Base-by-base conservation (phyloP, 2,329 filamentous ascomycete genomes). In the Cercospora sesami region DNA sequence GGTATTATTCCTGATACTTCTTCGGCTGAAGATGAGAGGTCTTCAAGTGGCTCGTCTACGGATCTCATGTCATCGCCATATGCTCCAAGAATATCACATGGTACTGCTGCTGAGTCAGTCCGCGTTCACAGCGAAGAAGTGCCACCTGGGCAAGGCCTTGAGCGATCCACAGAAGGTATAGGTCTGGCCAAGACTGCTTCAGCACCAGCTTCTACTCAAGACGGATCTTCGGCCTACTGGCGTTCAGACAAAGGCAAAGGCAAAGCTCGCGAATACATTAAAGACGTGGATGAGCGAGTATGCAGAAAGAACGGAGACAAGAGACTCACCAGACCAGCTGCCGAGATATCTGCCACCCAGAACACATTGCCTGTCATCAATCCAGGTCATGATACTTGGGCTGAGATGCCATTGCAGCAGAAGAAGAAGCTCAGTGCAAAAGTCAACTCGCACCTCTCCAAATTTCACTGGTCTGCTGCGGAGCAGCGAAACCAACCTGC, bases 341-440 rank as follows among this genome's bases (percentile, higher is more conserved):
- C 60, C 16, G 18, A 39, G n/a, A 53, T 12, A 1, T 26, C 28
- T 2, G 39, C 16, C 28, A 31, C 31, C 30, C 64, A 48, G 14
- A 42, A 42, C 28, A 53, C 30, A 10, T 33, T 39, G 39, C 66
- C 61, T 3, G 55, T 68, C 1, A 39, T 53, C 26, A 48, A 68
- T 33, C 66, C 66, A 18, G 66, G 66, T 16, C 63, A 68, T 45
- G 66, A 68, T 7, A 63, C 61, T 9, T 68, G 66, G 66, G n/a
- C 31, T 16, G 66, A 68, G 16, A 30, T 68, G 63, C 28, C 57
- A 7, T 36, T 57, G 14, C 21, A 48, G 7, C 51, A 65, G 26
- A 68, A 68, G 63, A 57, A 33, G 26, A 65, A 62, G 21, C 33
- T 61, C 30, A 63, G 66, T 39, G 62, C 62, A 7, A 53, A 63